Evolutionary conservation across 2,329 filamentous ascomycete genomes (phyloP).

Genomic region (Pyricularia sp.): DNA sequence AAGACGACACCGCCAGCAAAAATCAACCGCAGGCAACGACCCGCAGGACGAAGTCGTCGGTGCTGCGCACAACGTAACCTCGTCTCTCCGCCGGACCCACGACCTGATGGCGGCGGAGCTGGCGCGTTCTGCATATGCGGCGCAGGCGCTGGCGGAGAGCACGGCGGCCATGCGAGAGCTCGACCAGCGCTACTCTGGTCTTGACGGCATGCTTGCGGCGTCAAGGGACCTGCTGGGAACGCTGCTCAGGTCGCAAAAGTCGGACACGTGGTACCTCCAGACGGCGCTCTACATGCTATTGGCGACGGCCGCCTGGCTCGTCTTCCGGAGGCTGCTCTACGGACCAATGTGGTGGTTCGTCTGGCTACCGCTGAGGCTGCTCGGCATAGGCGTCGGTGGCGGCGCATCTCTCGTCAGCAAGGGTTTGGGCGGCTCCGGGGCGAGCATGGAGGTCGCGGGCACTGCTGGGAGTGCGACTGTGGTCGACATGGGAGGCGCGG

Average conservation of each 20-base stretch:
- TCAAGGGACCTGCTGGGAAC: constrained; percentile 69
- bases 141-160: constrained; percentile 78
- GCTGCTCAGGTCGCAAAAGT: constrained; percentile 81
- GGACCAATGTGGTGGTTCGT: constrained; percentile 86
- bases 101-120: constrained; percentile 79
- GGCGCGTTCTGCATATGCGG: constrained; percentile 77
- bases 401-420: constrained; percentile 32
- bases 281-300: constrained; percentile 78
- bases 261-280: constrained; percentile 95
- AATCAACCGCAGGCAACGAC: constrained; percentile 25
- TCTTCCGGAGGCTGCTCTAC: constrained; percentile 78
- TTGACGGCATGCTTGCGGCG: constrained; percentile 67
- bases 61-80: constrained; percentile 75
- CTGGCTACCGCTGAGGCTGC: constrained; percentile 68
- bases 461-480: constrained; percentile 15
- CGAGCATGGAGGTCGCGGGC: constrained; percentile 16
- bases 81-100: constrained; percentile 76
- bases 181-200: constrained; percentile 68
- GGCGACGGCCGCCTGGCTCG: constrained; percentile 71
- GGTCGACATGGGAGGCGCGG: constrained; percentile 10
- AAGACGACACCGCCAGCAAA: constrained; percentile 21
- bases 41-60: constrained; percentile 32
- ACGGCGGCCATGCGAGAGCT: constrained; percentile 75
- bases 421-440: constrained; percentile 11
- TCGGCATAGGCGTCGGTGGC: constrained; percentile 40